phyloP scores from a whole-genome alignment of 2,329 filamentous ascomycete species.

The Allantophomopsis lycopodina region DNA sequence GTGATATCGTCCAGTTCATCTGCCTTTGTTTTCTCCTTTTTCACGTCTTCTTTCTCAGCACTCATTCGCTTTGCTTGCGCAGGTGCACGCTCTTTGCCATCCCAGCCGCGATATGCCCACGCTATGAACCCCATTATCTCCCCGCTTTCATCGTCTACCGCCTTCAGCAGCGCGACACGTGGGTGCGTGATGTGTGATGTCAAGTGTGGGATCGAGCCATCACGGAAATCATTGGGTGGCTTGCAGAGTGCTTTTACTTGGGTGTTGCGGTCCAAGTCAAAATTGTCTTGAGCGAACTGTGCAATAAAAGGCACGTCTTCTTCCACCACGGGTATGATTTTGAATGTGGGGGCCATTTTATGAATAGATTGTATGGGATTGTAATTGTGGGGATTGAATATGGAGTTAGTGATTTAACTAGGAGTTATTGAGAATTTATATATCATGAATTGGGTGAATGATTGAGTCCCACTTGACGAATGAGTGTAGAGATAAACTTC shows the following conservation, averaged over 20 bases:
- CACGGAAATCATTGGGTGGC: background rate
- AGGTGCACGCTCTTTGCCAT: constrained; percentile 6
- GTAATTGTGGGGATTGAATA: background rate
- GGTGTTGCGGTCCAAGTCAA: constrained; percentile 18
- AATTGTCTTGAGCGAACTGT: constrained; percentile 17
- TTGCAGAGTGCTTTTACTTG: constrained; percentile 15
- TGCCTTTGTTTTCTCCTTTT: background rate
- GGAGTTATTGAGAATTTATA: too few species aligned
- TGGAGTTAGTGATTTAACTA: background rate
- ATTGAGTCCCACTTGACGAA: too few species aligned
- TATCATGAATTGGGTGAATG: too few species aligned
- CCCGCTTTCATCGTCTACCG: constrained; percentile 16
- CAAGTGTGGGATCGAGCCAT: constrained; percentile 16
- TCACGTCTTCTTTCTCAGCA: background rate
- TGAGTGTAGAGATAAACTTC: too few species aligned
- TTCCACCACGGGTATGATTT: background rate
- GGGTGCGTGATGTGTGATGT: constrained; percentile 1
- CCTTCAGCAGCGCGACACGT: constrained; percentile 16
- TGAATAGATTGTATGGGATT: background rate
- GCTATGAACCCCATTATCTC: constrained; percentile 19
- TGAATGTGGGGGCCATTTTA: background rate
- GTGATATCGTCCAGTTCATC: constrained; percentile 11
- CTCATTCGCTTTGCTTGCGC: constrained; percentile 4
- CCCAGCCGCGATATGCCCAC: constrained; percentile 19
- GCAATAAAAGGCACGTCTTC: constrained; percentile 19